Base-by-base conservation (phyloP, 805 yeast species). In the Wickerhamiella australiensis region DNA sequence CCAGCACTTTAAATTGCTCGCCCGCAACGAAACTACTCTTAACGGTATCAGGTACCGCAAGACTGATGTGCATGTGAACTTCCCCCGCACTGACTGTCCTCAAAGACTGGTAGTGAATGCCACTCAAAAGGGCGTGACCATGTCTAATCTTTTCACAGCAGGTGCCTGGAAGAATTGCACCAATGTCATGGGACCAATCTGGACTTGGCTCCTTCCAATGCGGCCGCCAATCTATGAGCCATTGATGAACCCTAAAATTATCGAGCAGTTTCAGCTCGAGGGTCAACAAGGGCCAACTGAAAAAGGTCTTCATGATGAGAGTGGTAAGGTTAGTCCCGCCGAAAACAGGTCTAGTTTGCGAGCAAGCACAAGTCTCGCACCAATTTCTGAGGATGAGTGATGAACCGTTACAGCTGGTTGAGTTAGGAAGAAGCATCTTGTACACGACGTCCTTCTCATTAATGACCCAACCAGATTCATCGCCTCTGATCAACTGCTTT, bases 41-140 rank as follows among this genome's bases (percentile, higher is more conserved):
- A 90, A 82, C 54, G 79, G 75, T 31, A 59, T 80, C 36, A 64
- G 70, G 13, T 53, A 66, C 27, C 47, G 56, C 3, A 46, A 46
- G n/a, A 37, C 45, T n/a, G 46, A 48, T 23, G 61, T 61, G 1
- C 56, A 56, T 11, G 73, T 71, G 56, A 65, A 65, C 50, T 56
- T 65, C 17, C 70, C 72, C 65, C 68, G 67, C 57, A 61, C 67
- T 41, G 64, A 64, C 53, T 64, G 68, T 12, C 13, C 46, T 22
- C 54, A 60, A 33, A 70, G 75, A 43, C 33, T 29, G 13, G 59
- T 70, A 1, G 70, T 76, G 1, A 76, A 75, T 3, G 66, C 70
- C 20, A 65, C 69, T 49, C 68, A 68, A 50, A 65, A 66, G 50
- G 72, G 68, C 52, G 62, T 63, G 17, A 33, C 56, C 6, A 47